Percentiles rank a stretch among this genome's conserved stretches.
These are phyloP conservation scores for Trematosphaeria pertusa DNA, from an alignment of 2,329 filamentous ascomycete genomes.

Conservation along the genomic window DNA sequence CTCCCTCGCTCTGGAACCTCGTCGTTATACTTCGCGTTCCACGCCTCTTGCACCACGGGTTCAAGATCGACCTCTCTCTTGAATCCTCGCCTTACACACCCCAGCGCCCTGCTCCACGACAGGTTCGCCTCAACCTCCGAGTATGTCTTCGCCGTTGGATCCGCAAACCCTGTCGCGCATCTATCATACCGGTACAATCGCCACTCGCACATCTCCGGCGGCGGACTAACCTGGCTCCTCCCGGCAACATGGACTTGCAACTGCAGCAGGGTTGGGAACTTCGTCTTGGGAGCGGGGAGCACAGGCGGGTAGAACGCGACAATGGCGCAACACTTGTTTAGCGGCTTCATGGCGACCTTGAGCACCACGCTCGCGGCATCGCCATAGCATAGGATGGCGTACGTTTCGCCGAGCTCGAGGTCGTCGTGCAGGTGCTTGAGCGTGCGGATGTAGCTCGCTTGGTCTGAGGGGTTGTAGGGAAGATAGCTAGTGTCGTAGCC, in stretches of 20 bases:
- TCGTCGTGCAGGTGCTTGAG: conserved; percentile 48
- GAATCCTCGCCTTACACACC: conserved; percentile 45
- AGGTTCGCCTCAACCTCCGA: conserved; percentile 51
- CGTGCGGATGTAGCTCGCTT: conserved; percentile 38
- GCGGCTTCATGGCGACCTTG: conserved; percentile 49
- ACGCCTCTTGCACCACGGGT: conserved; percentile 39
- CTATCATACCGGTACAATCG: conserved; percentile 49
- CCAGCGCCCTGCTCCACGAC: conserved; percentile 52
- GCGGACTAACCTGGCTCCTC: conserved; percentile 38
- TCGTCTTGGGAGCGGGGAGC: conserved; percentile 46
- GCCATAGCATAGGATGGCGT: conserved; percentile 49
- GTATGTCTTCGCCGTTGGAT: conserved; percentile 48
- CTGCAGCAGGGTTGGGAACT: conserved; percentile 48
- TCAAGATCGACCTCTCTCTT: conserved; percentile 46
- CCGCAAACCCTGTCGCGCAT: conserved; percentile 51
- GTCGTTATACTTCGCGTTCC: conserved; percentile 43
- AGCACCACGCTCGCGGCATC: conserved; percentile 50
- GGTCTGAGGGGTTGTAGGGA: conserved; percentile 33
- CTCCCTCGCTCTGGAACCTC: conserved; percentile 39
- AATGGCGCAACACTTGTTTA: conserved; percentile 49
- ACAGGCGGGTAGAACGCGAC: conserved; percentile 53
- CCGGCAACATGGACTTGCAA: conserved; percentile 51
- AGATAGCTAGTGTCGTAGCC: conserved; percentile 52
- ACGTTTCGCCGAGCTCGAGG: conserved; percentile 47
- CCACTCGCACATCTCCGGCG: conserved; percentile 45